Base-by-base conservation (phyloP, 345 rosid species). In the Erucastrum elatum region DNA sequence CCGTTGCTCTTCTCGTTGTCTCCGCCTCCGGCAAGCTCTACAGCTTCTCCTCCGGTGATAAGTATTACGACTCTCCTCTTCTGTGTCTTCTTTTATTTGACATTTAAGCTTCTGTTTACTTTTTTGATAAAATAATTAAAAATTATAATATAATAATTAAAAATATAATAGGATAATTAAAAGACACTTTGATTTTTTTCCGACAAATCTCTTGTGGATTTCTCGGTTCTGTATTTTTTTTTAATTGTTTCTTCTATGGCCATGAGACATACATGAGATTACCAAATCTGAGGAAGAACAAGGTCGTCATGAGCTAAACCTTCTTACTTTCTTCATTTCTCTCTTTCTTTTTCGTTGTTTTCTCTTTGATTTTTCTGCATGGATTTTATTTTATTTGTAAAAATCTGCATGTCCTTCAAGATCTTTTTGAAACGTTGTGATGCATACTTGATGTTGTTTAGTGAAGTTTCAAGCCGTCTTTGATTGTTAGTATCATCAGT, bases 41-140 rank as follows among this genome's bases (percentile, higher is more conserved):
- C 37, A 79, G 75, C 70, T 79, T 79, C 75, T 74, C 82, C 71
- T 68, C 78, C 78, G 82, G 82, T 0, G 82, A 79, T 61, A 79
- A 74, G 82, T 79, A 67, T 4, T 30, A 29, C 75, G 21, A 21
- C 68, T 68, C 63, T 68, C 26, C 37, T 67, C 29, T 15, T 61
- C 74, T 60, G 41, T 6, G 12, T 49, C 17, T 41, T 17, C 60
- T 7, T 30, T 65, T 71, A 0, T 37, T 6, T 4, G 2, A 13
- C 53, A 21, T 58, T 33, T 35, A 17, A 41, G 49, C 13, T 41
- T 41, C 12, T 41, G 0, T 11, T 37, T 56, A 41, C 58, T 56
- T 33, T 17, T 44, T 76, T 46, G 6, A 46, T 11, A 46, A 46
- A 46, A 46, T 46, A 46, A 46, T 11, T 46, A 46, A 46, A 41